These are phyloP conservation scores for Amaranthus cruentus DNA, from an alignment of 148 eudicot species.

Conservation along the genomic window DNA sequence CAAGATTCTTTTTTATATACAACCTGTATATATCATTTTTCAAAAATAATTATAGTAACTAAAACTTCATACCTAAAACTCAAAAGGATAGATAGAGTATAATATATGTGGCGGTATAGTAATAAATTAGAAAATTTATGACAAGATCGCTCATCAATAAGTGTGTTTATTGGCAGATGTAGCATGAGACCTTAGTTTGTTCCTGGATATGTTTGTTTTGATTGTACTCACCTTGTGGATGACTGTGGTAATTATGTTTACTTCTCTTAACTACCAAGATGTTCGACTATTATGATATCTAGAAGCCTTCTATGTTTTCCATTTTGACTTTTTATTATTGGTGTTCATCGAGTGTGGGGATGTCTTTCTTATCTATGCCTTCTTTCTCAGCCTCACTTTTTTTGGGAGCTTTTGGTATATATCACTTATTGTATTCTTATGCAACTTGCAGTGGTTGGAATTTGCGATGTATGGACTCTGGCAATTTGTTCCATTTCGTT, in stretches of 20 bases:
- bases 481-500: slow-evolving; percentile 81
- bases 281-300: background rate
- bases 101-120: too few relatives aligned
- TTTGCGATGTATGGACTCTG: slow-evolving; percentile 91
- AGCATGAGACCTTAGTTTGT: too few relatives aligned
- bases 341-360: background rate
- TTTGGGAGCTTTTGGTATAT: background rate
- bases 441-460: slow-evolving; percentile 76
- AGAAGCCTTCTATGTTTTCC: background rate
- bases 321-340: background rate
- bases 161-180: too few relatives aligned
- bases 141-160: too few relatives aligned
- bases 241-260: background rate
- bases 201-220: too few relatives aligned
- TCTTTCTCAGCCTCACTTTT: background rate
- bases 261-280: background rate
- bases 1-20: too few relatives aligned
- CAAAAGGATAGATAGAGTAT: too few relatives aligned
- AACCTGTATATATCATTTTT: too few relatives aligned
- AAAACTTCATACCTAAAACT: too few relatives aligned
- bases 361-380: background rate
- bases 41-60: too few relatives aligned
- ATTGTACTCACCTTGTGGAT: background rate
- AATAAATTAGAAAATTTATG: too few relatives aligned
- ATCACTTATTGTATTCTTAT: background rate